Evolutionary conservation across 495 filamentous ascomycete species (phyloP), one percentile per base, ranked within the genome.

Genomic region (Neurospora sp.): DNA sequence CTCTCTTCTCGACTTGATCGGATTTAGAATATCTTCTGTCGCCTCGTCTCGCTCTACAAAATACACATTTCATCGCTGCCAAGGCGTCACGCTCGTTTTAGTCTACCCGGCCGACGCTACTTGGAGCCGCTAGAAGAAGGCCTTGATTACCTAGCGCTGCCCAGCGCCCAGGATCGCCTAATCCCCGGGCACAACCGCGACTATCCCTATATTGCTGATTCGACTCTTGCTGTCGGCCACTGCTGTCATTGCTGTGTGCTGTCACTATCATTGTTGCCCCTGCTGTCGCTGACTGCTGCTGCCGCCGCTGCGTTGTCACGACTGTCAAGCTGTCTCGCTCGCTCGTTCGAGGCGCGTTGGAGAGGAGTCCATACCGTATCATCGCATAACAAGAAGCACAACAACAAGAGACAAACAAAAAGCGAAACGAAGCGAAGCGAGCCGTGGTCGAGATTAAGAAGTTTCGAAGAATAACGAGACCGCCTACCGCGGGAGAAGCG

Each of bases 61-160:
- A 18, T 53, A 22, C 9, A 22, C 53, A 65, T 35, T 65, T 65
- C 3, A 35, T 65, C 53, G 31, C 74, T 59, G 40, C 68, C 71
- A 38, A 44, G 74, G 71, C 77, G 59, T 77, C 75, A 75, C 75
- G 75, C 72, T 76, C 73, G 71, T 74, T 77, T 75, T 65, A 65
- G 53, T 35, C 53, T 65, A 65, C 53, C 53, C 53, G 53, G 27
- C 14, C 27, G 53, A 65, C 53, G 53, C 53, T 65, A 65, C 53
- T 18, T 35, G 53, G 14, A 65, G 53, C 53, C 53, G 53, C 27
- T 65, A 31, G 53, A 65, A 31, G 11, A 31, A 35, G 53, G 27
- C 53, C 27, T 65, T 65, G 53, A 18, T 65, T 65, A 31, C 27
- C 27, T 31, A 35, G 53, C 53, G 16, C 53, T 35, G 53, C 27